phyloP scores from a whole-genome alignment of 371 early-diverging fungal species.

The Haplosporangium sp. region DNA sequence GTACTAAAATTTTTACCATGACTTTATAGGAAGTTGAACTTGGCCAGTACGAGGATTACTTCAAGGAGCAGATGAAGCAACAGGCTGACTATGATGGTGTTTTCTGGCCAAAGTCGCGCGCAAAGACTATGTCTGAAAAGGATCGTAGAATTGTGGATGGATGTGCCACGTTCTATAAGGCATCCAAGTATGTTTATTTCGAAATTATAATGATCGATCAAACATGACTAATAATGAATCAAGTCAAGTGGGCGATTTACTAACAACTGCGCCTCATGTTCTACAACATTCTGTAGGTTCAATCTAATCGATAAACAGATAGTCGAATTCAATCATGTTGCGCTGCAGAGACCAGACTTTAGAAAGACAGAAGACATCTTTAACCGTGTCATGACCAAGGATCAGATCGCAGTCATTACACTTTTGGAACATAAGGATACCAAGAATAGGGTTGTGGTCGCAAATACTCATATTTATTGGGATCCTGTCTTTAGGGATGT shows the following conservation, averaged over 20 bases:
- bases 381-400: conserved; percentile 96
- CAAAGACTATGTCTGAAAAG: conserved; percentile 92
- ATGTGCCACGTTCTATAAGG: conserved; percentile 97
- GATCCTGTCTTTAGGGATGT: conserved; percentile 95
- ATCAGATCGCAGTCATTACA: conserved; percentile 94
- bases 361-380: conserved; percentile 93
- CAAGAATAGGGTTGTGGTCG: conserved; percentile 80
- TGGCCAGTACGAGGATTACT: conserved; percentile 86
- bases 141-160: conserved; percentile 95
- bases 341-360: conserved; percentile 89
- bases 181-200: conserved; percentile 66
- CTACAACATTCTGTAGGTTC: conserved; percentile 66
- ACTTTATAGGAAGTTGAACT: conserved; percentile 86
- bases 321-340: conserved; percentile 95
- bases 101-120: conserved; percentile 95
- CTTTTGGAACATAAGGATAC: conserved; percentile 88
- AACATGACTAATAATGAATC: not conserved
- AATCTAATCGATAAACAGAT: conserved; percentile 80
- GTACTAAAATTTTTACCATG: not conserved
- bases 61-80: conserved; percentile 79
- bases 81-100: conserved; percentile 91
- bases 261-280: not conserved
- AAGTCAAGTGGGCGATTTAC: not conserved
- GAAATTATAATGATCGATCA: conserved; percentile 1
- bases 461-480: conserved; percentile 96